Evolutionary conservation across 2,329 filamentous ascomycete genomes (phyloP), one percentile per base, ranked within the genome.

Genomic region (Ophiostoma populinum): DNA sequence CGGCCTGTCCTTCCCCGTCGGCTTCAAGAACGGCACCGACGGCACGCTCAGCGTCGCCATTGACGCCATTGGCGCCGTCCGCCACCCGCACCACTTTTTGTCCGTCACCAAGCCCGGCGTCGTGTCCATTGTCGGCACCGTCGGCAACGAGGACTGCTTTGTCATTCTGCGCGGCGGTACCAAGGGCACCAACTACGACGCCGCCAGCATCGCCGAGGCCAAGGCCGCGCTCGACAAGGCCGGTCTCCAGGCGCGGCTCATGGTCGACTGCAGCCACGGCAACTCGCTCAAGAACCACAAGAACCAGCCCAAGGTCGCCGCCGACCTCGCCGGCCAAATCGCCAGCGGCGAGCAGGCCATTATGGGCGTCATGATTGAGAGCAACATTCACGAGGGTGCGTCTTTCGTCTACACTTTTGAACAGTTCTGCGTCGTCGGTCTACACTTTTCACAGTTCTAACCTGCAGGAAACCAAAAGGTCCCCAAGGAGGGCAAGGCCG

Each of bases 1-100:
- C 35, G 90, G 90, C 51, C 66, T 95, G 24, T 92, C 80, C 47
- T 95, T 94, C 78, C 90, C 90, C 2, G 85, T 98, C 9, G 90
- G 90, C 34, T 98, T 98, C 79, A 98, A 98, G 71, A 98, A 98
- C 58, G 90, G 90, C 44, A 98, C 90, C 21, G 90, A 98, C 54
- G 90, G 90, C 34, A 79, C 77, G 7, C 62, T 95, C 32, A 71
- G 76, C 38, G 86, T 95, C 4, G 86, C 90, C 10, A 82, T 95
- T 47, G 90, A 98, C 53, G 90, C 90, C 34, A 93, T 95, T 54
- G 85, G 86, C 42, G 82, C 90, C 12, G 87, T 92, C 34, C 75
- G 71, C 54, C 82, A 92, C 52, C 82, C 83, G 12, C 90, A 98
- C 52, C 85, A 94, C 64, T 95, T 98, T 68, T 68, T 98, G 47